Percentiles rank a stretch among this genome's conserved stretches.
Conservation (phyloP, 257 asterid genomes). For the Solanum corneliomulleri region DNA sequence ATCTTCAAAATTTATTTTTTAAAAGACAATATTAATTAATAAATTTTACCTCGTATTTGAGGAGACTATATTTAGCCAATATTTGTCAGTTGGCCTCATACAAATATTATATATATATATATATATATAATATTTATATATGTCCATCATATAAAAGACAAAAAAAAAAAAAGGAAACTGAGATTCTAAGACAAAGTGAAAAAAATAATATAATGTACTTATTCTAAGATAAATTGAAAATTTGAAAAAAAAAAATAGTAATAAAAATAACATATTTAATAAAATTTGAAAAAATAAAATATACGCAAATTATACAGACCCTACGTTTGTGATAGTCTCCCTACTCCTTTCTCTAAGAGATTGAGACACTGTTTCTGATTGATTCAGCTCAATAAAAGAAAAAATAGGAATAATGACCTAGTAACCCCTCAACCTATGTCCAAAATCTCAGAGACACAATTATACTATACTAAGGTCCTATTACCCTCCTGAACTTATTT, state of each 20-base stretch:
- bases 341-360: neutral
- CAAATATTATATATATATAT: neutral
- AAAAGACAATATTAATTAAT: neutral
- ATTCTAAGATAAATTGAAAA: neutral
- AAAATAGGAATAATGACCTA: too few species aligned
- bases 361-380: neutral
- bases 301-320: fast-evolving
- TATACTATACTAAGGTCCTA: too few species aligned
- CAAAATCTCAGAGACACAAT: too few species aligned
- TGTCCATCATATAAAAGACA: neutral
- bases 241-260: neutral
- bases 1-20: neutral
- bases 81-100: neutral
- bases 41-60: neutral
- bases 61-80: neutral
- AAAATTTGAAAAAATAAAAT: neutral
- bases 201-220: neutral
- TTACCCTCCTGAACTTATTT: too few species aligned
- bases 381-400: neutral
- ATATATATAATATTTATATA: neutral
- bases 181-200: neutral
- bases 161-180: neutral
- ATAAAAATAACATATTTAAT: neutral
- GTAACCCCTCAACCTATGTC: too few species aligned
- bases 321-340: neutral